Evolutionary conservation across 2,329 filamentous ascomycete genomes (phyloP), one percentile per base, ranked within the genome.

Genomic region (Geosmithia putterillii): DNA sequence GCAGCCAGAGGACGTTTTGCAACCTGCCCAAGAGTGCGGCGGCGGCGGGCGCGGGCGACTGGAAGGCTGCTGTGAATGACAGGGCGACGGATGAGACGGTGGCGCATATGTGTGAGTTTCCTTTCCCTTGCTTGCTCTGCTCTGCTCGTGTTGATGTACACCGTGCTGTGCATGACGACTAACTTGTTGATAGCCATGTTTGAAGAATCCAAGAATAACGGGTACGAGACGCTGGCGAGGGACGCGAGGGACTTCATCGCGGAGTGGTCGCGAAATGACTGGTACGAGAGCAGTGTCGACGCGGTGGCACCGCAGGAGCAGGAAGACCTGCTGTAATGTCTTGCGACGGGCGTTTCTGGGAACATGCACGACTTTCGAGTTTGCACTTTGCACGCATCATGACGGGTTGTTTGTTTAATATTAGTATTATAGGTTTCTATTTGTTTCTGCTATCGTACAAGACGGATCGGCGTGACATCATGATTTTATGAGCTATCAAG

Each of bases 1-100:
- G 81, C 1, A 76, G 73, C 42, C 72, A 89, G 48, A 73, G 92
- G 52, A 96, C 90, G 0, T 98, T 96, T 58, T 95, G 89, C 64
- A 86, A 87, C 46, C 59, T 94, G 44, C 87, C 88, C 2, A 71
- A 71, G 49, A 73, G 18, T 15, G 70, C 72, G 50, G 73, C 70
- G 44, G 28, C 10, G 4, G 64, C 66, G 48, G 48, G 61, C 6
- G 62, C 73, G 47, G 64, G 76, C 54, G 48, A 71, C 52, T 94
- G 86, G 83, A 70, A 71, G 48, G 73, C 77, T 53, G 81, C 79
- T 4, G 68, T 88, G 44, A 98, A 96, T 57, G 81, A 94, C 47
- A 78, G 76, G 53, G 86, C 83, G 1, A 67, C 64, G 10, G 86
- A 94, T 52, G 92, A 96, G 66, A 79, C 81, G 1, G 66, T 67